A percentile compares a stretch with the other conserved stretches of the same genome.
phyloP scores from a whole-genome alignment of 192 early-diverging fungal species.

The Kappamyces sp. region DNA sequence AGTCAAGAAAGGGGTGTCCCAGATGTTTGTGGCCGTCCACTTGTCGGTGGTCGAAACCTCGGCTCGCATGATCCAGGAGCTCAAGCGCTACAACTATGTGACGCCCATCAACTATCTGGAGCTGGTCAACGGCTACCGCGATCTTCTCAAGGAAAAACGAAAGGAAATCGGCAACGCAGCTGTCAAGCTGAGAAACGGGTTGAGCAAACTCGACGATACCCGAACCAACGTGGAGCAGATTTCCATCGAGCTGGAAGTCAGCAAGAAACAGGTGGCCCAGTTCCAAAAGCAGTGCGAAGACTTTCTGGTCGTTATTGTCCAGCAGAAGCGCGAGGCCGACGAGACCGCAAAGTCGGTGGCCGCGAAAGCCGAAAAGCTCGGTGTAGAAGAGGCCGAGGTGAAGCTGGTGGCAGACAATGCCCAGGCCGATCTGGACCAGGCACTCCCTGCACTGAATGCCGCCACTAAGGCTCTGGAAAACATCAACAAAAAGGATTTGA shows the following conservation, averaged over 20 bases:
- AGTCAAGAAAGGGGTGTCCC: slow-evolving; percentile 40
- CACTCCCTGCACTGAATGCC: slow-evolving; percentile 50
- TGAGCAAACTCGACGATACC: slow-evolving; percentile 57
- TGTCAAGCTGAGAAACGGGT: slow-evolving; percentile 48
- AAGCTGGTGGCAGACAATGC: slow-evolving; percentile 51
- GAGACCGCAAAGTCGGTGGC: slow-evolving; percentile 55
- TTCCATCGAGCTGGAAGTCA: slow-evolving; percentile 52
- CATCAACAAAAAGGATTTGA: slow-evolving; percentile 58
- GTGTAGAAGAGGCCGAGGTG: slow-evolving; percentile 56
- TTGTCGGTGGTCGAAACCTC: slow-evolving; percentile 51
- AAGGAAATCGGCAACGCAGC: slow-evolving; percentile 49
- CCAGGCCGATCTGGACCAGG: slow-evolving; percentile 54
- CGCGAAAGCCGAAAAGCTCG: slow-evolving; percentile 53
- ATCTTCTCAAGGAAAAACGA: slow-evolving; percentile 47
- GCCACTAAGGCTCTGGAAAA: slow-evolving; percentile 52
- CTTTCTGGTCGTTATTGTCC: slow-evolving; percentile 59
- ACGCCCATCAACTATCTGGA: slow-evolving; percentile 59
- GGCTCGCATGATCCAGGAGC: slow-evolving; percentile 39
- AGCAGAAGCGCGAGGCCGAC: slow-evolving; percentile 60
- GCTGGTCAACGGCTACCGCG: slow-evolving; percentile 48
- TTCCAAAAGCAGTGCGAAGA: slow-evolving; percentile 63
- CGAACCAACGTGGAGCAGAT: slow-evolving; percentile 51
- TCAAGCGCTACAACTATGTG: slow-evolving; percentile 54
- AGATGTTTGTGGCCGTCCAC: slow-evolving; percentile 51
- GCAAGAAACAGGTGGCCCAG: slow-evolving; percentile 56